Conservation (phyloP, 2,329 filamentous ascomycete genomes). For the Tolypocladium tropicale region DNA sequence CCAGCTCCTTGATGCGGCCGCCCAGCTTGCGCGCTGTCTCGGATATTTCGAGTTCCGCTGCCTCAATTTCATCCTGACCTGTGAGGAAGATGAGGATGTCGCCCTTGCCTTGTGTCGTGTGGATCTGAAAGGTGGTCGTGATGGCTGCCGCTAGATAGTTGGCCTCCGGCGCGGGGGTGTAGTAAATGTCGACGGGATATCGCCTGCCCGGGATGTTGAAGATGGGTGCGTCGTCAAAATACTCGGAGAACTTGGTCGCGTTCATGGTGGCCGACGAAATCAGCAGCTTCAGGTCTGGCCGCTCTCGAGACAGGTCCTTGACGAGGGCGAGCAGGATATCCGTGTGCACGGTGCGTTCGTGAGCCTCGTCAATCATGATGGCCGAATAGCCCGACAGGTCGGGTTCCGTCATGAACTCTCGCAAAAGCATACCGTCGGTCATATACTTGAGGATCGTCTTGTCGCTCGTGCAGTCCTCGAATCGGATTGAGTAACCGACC, state of each 20-base stretch:
- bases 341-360: slow-evolving; percentile 85
- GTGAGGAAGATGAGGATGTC: slow-evolving; percentile 94
- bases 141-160: slow-evolving; percentile 89
- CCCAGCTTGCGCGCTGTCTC: slow-evolving; percentile 84
- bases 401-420: slow-evolving; percentile 84
- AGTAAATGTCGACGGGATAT: slow-evolving; percentile 86
- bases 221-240: slow-evolving; percentile 87
- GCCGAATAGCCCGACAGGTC: slow-evolving; percentile 73
- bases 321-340: slow-evolving; percentile 83
- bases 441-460: slow-evolving; percentile 92
- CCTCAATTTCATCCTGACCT: slow-evolving; percentile 92
- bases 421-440: slow-evolving; percentile 91
- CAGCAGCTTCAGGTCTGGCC: slow-evolving; percentile 79
- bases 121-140: slow-evolving; percentile 91
- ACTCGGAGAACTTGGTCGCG: slow-evolving; percentile 81
- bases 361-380: slow-evolving; percentile 94
- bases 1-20: slow-evolving; percentile 71
- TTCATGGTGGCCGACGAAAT: slow-evolving; percentile 95
- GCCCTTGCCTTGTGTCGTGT: slow-evolving; percentile 72
- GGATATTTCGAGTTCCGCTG: slow-evolving; percentile 70
- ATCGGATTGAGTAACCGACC: slow-evolving; percentile 90
- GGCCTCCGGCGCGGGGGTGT: slow-evolving; percentile 81
- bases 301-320: slow-evolving; percentile 75
- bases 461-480: slow-evolving; percentile 84
- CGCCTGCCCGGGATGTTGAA: slow-evolving; percentile 88